Base-by-base conservation (phyloP, 768 basidiomycete species). In the Aureoboletus auriporus region DNA sequence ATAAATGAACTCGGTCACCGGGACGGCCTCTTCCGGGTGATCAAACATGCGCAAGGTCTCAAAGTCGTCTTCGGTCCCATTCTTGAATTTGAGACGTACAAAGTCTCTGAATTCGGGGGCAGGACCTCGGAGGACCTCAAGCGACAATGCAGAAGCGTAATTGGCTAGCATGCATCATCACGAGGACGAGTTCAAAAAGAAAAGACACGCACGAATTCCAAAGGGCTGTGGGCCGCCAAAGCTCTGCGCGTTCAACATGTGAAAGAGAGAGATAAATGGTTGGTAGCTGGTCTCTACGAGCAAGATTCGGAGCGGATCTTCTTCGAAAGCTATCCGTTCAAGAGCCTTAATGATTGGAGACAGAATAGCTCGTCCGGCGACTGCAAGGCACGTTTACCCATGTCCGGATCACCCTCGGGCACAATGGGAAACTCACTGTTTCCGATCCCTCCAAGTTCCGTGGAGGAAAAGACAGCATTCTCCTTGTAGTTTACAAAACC, bases 221-320 rank as follows among this genome's bases (percentile, higher is more conserved):
- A 67, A 64, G 51, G 82, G 61, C 20, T 23, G 20, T 51, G 81
- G 75, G 5, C 83, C 82, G 49, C 78, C 68, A 16, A 71, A 66
- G 37, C 73, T 66, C 48, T 71, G 58, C 46, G 83, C 71, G 31
- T 80, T 83, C 34, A 87, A 77, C 69, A 86, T 80, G 58, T 81
- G 79, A 77, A 94, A 86, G 61, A 93, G 75, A 8, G 88, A 90
- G 59, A 91, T 80, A 76, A 93, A 89, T 6, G 90, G 83, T 66
- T 92, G 89, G 71, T 92, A 93, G 48, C 87, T 86, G 8, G 84
- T 82, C 69, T 86, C 80, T 54, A 89, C 73, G 52, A 91, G 70
- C 65, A 86, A 72, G 64, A 93, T 74, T 58, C 87, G 84, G 44
- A 93, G 78, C 31, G 87, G 83, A 69, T 89, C 84, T 50, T 77